phyloP scores from a whole-genome alignment of 2,329 filamentous ascomycete species.

The Xylariaceae sp. region DNA sequence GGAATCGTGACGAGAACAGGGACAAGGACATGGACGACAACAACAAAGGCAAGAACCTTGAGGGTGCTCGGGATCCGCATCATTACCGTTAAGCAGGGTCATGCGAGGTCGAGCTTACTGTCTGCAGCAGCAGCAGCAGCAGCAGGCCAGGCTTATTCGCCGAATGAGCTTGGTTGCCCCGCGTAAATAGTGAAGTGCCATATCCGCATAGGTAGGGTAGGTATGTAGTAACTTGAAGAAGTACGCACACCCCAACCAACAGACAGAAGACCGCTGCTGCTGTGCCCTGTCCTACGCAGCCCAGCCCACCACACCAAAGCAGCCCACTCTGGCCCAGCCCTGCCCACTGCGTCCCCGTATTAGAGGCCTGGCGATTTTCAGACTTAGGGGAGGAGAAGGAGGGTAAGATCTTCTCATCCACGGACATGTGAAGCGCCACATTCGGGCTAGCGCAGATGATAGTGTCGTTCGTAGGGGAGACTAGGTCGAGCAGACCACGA shows the following conservation, averaged over 20 bases:
- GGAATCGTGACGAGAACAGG: slow-evolving; percentile 15
- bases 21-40: slow-evolving; percentile 14
- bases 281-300: too few species aligned
- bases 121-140: too few species aligned
- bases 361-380: too few species aligned
- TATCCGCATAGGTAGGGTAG: slow-evolving; percentile 12
- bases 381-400: neutral
- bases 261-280: too few species aligned
- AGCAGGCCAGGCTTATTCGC: neutral
- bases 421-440: too few species aligned
- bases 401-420: neutral
- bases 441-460: too few species aligned
- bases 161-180: neutral
- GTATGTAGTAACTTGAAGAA: slow-evolving; percentile 9
- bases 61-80: slow-evolving; percentile 6
- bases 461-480: too few species aligned
- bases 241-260: neutral
- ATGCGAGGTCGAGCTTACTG: too few species aligned
- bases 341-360: too few species aligned
- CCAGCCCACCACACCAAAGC: too few species aligned
- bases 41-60: slow-evolving; percentile 12
- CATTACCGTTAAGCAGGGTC: neutral
- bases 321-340: too few species aligned
- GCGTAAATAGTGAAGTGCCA: slow-evolving; percentile 15
- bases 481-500: too few species aligned